Conservation (phyloP, 2,329 filamentous ascomycete species). For the Diaporthe eres region DNA sequence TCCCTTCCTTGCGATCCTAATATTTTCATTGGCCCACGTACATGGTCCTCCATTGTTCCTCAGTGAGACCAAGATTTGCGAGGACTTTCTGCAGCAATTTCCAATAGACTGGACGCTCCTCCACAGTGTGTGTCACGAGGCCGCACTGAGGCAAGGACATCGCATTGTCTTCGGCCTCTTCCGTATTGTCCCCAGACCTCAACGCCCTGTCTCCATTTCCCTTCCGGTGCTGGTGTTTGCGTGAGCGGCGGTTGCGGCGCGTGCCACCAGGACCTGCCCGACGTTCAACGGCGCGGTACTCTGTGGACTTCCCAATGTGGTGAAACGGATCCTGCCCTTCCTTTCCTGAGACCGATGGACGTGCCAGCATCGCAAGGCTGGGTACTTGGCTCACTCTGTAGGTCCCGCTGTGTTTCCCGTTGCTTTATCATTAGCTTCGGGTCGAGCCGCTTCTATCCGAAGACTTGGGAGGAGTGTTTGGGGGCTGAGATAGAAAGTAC, state of each 20-base stretch:
- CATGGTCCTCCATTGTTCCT: background rate
- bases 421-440: background rate
- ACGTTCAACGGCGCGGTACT: background rate
- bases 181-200: fast-evolving
- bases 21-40: background rate
- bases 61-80: background rate
- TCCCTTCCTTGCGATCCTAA: background rate
- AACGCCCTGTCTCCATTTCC: background rate
- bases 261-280: background rate
- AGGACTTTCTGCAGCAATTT: background rate
- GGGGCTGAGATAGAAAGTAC: too few species aligned
- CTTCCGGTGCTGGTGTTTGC: background rate
- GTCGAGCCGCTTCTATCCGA: too few species aligned
- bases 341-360: background rate
- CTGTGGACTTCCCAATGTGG: background rate
- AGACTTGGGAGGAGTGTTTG: background rate
- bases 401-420: background rate
- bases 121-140: fast-evolving
- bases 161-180: background rate
- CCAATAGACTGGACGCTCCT: conserved; percentile 1
- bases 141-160: background rate
- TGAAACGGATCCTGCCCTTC: background rate
- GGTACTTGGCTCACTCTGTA: background rate
- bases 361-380: too few species aligned
- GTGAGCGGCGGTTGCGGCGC: background rate